Base-by-base conservation (phyloP, 805 yeast genomes). In the Hanseniaspora pseudoguilliermondii region DNA sequence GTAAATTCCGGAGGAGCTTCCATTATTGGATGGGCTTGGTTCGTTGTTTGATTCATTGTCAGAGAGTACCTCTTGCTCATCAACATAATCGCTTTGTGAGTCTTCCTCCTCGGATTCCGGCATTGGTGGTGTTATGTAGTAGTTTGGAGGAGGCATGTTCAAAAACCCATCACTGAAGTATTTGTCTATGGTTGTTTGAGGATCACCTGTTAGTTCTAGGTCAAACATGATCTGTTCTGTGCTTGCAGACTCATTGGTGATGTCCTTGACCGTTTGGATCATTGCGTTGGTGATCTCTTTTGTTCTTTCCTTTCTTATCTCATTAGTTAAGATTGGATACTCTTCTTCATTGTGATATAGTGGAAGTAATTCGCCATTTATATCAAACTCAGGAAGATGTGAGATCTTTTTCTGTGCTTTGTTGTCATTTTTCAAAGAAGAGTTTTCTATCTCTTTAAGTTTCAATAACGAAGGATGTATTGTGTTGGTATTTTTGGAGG, bases 181-280 rank as follows among this genome's bases (percentile, higher is more conserved):
- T 46, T 81, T 75, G 52, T 88, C 86, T 10, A 89, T 82, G 0
- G 97, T 90, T 9, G 69, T 77, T 66, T 87, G 90, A 1, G 90
- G 90, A 8, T 85, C 82, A 0, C 95, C 95, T 0, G 93, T 80
- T 58, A 79, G 73, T 63, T 82, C 81, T 59, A 93, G 75, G 65
- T 85, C 95, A 59, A 75, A 73, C 59, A 82, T 74, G 59, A 93
- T 87, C 65, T 86, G 95, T 8, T 78, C 85, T 4, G 70, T 75
- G 1, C 51, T 32, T 3, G 40, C 50, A 32, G 29, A 23, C 6
- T 36, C 40, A 2, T 27, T 43, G 13, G 47, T n/a, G 3, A 35
- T 15, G 2, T 51, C 35, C 41, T n/a, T 43, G 9, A 51, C 55
- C 7, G 39, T 4, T 13, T 51, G 44, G 20, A 51, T 51, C 55